Percentiles rank a stretch among this genome's conserved stretches.
Evolutionary conservation across 1,284 basidiomycete species (phyloP).

Genomic region (Sporisorium sorghi): DNA sequence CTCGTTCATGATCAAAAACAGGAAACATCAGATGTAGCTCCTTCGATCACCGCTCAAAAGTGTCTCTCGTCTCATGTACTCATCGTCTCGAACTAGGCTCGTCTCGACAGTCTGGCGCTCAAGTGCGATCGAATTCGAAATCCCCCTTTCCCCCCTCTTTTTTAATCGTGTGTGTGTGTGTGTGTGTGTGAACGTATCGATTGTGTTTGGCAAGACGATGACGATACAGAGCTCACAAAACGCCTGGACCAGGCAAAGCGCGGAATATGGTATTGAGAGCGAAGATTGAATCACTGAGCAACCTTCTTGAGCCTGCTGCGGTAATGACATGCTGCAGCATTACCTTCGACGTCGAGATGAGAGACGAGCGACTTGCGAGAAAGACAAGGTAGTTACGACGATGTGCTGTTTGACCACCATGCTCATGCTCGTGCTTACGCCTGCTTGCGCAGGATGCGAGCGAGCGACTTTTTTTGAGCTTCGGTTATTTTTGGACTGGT

Average conservation of each 20-base stretch:
- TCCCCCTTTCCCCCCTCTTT: not conserved
- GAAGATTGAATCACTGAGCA: not conserved
- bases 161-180: not conserved
- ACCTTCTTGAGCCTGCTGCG: not conserved
- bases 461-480: not conserved
- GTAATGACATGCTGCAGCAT: too few species aligned
- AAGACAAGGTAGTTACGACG: not conserved
- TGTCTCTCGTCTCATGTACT: not conserved
- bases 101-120: not conserved
- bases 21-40: too few species aligned
- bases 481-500: slow-evolving; percentile 1
- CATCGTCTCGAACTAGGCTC: not conserved
- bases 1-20: not conserved
- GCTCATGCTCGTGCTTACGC: too few species aligned
- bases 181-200: too few species aligned
- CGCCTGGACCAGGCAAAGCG: too few species aligned
- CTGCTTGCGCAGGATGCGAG: too few species aligned
- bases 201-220: too few species aligned
- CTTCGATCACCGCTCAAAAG: not conserved
- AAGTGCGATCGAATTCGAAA: not conserved
- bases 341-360: not conserved
- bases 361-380: not conserved
- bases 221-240: too few species aligned
- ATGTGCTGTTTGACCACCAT: not conserved
- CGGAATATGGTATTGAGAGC: too few species aligned